phyloP scores from a whole-genome alignment of 306 rosid genomes.

The Trifolium dubium region DNA sequence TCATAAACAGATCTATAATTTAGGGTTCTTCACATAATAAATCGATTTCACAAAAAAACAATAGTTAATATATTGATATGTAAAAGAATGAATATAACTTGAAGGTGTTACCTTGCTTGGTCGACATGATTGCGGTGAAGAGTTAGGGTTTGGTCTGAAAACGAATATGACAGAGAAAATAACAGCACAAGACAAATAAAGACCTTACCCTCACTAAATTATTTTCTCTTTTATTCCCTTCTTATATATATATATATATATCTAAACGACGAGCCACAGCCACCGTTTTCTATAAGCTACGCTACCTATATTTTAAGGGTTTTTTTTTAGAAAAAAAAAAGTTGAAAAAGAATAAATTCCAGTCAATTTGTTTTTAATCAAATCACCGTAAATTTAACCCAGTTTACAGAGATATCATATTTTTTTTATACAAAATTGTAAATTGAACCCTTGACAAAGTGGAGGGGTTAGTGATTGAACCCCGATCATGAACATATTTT shows the following conservation, averaged over 20 bases:
- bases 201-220: constrained; percentile 42
- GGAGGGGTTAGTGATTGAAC: too few relatives aligned
- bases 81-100: constrained; percentile 2
- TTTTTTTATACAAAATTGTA: too few relatives aligned
- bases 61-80: not conserved
- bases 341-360: too few relatives aligned
- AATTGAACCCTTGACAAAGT: too few relatives aligned
- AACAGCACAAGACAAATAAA: constrained; percentile 4
- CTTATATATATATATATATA: constrained; percentile 30
- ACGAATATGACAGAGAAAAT: constrained; percentile 27
- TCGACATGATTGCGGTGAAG: constrained; percentile 65
- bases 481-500: too few relatives aligned
- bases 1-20: constrained; percentile 6
- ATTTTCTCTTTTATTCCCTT: not conserved
- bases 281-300: not conserved
- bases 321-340: not conserved
- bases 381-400: too few relatives aligned
- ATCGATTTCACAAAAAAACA: not conserved
- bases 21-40: not conserved
- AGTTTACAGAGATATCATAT: too few relatives aligned
- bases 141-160: constrained; percentile 53
- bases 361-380: not conserved
- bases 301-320: not conserved
- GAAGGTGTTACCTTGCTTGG: constrained; percentile 73
- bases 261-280: not conserved